phyloP scores from a whole-genome alignment of 1,139 yeast species.

The Suhomyces panamericanus region DNA sequence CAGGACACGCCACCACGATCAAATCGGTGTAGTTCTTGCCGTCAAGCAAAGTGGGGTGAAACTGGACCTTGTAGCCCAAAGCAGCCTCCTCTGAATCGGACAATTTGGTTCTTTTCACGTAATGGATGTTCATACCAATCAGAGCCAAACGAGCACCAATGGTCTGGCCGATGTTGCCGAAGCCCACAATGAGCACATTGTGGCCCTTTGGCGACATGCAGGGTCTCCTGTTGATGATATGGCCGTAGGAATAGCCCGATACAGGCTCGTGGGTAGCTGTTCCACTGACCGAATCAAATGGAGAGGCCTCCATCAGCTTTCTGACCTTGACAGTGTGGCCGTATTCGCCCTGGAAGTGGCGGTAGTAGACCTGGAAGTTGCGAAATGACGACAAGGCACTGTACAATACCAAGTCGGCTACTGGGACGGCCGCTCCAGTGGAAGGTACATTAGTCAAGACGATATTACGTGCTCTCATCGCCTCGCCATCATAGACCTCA shows the following conservation, averaged over 20 bases:
- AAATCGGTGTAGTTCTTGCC: conserved; percentile 23
- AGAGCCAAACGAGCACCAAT: conserved; percentile 57
- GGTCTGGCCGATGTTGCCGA: conserved; percentile 73
- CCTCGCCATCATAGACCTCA: conserved; percentile 55
- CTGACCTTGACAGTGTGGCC: conserved; percentile 49
- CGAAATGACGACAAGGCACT: conserved; percentile 64
- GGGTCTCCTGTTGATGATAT: conserved; percentile 35
- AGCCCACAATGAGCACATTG: conserved; percentile 68
- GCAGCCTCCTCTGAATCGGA: conserved; percentile 32
- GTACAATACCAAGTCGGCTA: conserved; percentile 73
- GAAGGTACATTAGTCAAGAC: conserved; percentile 67
- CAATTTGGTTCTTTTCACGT: conserved; percentile 57
- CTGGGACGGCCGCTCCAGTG: conserved; percentile 61
- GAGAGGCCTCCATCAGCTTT: conserved; percentile 33
- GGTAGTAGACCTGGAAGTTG: conserved; percentile 53
- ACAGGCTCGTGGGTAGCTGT: conserved; percentile 24
- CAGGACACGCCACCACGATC: conserved; percentile 30
- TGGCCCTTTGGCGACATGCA: conserved; percentile 57
- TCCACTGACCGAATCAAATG: conserved; percentile 39
- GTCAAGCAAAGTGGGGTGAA: conserved; percentile 27
- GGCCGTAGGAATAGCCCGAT: conserved; percentile 50
- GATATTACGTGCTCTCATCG: conserved; percentile 45
- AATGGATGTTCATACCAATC: conserved; percentile 68
- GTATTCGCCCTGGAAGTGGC: conserved; percentile 28
- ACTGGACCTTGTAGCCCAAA: conserved; percentile 49